Base-by-base conservation (phyloP, 2,329 filamentous ascomycete species). In the Neofusicoccum ribis region DNA sequence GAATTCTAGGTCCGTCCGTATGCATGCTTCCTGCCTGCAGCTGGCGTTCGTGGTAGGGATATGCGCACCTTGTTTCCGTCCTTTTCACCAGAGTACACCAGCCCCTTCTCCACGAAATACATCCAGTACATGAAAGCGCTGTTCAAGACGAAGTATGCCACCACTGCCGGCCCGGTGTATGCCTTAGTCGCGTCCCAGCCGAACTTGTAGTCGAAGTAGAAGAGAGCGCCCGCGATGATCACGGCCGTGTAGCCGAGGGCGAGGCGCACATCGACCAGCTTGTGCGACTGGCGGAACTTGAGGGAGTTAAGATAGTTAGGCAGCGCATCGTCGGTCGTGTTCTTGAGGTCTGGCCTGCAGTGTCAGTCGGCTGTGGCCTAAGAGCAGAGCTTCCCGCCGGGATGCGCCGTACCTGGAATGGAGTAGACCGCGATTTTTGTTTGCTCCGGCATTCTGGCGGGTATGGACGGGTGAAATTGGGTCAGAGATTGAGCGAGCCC, bases 241-340 rank as follows among this genome's bases (percentile, higher is more conserved):
- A 98, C 93, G 67, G 93, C 91, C 20, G 84, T 79, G 80, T 96
- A 98, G 68, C 95, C 95, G 8, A 99, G 84, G 0, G 83, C 85
- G 51, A 99, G 88, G 63, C 92, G 91, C 54, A 96, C 86, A 74
- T 98, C 93, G 72, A 89, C 88, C 54, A 95, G 88, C 65, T 80
- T 85, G 81, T 98, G 90, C 69, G 91, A 89, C 79, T 96, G 93
- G 68, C 82, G 86, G 83, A 97, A 97, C 70, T 85, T 89, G 76
- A 98, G 88, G 37, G 88, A 91, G 79, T 92, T 94, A 68, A 99
- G 88, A 82, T 98, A 98, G 80, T 95, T 93, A 66, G 91, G 88
- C 67, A 99, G 89, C 65, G 93, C 92, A 80, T 99, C 95, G 81
- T 99, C 95, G 70, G 91, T 92, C 44, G 93, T 96, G 82, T 95